Percentiles rank a stretch among this genome's conserved stretches.
These are phyloP conservation scores for Xylariaceae sp. DNA, from an alignment of 2,329 filamentous ascomycete species.

Conservation along the genomic window DNA sequence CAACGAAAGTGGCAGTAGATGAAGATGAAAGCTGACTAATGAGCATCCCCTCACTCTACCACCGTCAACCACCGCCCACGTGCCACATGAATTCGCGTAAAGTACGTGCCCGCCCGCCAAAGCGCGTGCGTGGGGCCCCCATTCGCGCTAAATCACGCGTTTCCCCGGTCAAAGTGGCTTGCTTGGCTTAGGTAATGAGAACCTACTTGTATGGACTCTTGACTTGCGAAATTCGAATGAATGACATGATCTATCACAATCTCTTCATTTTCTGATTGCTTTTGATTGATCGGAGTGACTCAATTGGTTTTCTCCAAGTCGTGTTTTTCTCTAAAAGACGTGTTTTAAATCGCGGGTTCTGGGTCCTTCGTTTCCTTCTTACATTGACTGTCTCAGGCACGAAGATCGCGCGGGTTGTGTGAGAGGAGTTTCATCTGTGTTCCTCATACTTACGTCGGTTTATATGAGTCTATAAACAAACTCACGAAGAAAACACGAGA, in stretches of 20 bases:
- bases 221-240: not conserved
- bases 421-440: not conserved
- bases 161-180: not conserved
- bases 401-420: no score
- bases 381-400: no score
- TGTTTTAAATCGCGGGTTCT: no score
- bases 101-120: conserved; percentile 11
- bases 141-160: conserved; percentile 13
- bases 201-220: not conserved
- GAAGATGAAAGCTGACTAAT: not conserved
- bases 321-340: no score
- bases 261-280: no score
- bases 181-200: not conserved
- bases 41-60: not conserved
- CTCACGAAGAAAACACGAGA: not conserved
- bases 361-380: no score
- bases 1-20: no score
- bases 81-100: conserved; percentile 22
- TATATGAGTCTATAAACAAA: not conserved
- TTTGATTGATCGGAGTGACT: no score
- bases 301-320: no score
- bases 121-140: not conserved
- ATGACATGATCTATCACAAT: no score
- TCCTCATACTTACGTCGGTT: not conserved
- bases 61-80: not conserved